A percentile compares a stretch with the other conserved stretches of the same genome.
Evolutionary conservation across 2,329 filamentous ascomycete genomes (phyloP).

Genomic region (Zasmidium citrigriseum): DNA sequence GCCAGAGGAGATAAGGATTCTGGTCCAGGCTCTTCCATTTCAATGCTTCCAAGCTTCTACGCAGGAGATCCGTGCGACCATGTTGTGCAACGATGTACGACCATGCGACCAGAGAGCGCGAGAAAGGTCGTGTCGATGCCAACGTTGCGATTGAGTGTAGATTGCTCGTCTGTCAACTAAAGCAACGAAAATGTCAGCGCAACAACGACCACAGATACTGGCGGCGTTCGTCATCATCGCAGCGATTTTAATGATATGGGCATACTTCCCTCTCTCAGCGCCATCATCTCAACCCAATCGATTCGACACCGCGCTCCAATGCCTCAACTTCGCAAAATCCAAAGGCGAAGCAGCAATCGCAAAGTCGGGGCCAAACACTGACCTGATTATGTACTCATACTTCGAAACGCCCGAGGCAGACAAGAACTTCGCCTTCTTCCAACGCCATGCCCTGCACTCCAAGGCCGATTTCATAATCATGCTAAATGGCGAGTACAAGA

Average conservation of each 20-base stretch:
- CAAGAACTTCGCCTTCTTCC: slow-evolving; percentile 19
- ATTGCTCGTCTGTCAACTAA: too few relatives aligned
- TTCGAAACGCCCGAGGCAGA: slow-evolving; percentile 13
- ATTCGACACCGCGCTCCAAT: neutral
- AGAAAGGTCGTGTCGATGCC: too few relatives aligned
- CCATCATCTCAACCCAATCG: neutral
- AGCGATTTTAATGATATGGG: neutral
- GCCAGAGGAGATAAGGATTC: too few relatives aligned
- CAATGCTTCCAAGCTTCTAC: too few relatives aligned
- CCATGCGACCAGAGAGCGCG: too few relatives aligned
- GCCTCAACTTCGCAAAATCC: neutral
- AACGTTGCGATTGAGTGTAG: too few relatives aligned
- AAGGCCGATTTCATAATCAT: slow-evolving; percentile 24
- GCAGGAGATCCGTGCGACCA: too few relatives aligned
- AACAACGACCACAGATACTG: neutral
- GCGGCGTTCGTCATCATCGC: neutral
- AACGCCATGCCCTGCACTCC: slow-evolving; percentile 15
- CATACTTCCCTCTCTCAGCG: neutral
- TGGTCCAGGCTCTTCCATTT: too few relatives aligned
- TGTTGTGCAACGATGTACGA: too few relatives aligned
- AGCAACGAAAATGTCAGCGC: neutral
- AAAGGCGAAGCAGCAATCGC: slow-evolving; percentile 9
- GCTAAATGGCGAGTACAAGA: slow-evolving; percentile 19
- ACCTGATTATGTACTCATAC: slow-evolving; percentile 21
- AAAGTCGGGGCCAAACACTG: neutral